Base-by-base conservation (phyloP, 2,329 filamentous ascomycete species). In the Sclerotinia trifoliorum region DNA sequence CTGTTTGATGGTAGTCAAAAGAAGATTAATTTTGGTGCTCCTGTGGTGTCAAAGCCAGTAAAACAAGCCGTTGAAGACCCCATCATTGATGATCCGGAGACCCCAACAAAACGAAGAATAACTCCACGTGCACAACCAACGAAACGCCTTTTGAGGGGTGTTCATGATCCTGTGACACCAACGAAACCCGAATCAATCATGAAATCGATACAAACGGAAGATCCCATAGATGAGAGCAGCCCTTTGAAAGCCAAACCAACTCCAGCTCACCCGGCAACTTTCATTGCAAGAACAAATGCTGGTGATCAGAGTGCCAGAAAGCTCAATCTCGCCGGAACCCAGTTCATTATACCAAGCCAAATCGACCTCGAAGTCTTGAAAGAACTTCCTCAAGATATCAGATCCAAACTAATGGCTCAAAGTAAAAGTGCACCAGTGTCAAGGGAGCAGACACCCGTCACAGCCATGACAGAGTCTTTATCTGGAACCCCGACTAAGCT, bases 331-430 rank as follows among this genome's bases (percentile, higher is more conserved):
- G 83, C 88, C 3, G 93, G 94, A 2, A 97, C 94, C 0, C 95
- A 99, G 75, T 99, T 99, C 75, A 87, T 98, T 58, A 83, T 99
- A 73, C 95, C 95, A 0, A 86, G 86, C 1, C 92, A 97, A 73
- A 85, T 91, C 2, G 95, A 99, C 76, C 88, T 90, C 0, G 82
- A 84, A n/a, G 90, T 97, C 0, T 80, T 98, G 4, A 90, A 90
- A 1, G 93, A 96, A 75, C 83, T 99, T 4, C 94, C 94, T 0
- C 83, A 83, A 44, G 92, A 96, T 76, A 97, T 98, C 71, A 86
- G 92, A 69, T 88, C 87, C 44, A 92, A 87, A 75, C 83, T 98
- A 13, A 83, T 91, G 70, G 85, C 84, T 11, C 89, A 90, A 74
- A 82, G 80, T 68, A 77, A 77, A 48, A 71, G 52, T 63, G 71